Base-by-base conservation (phyloP, 2,329 filamentous ascomycete genomes). In the Paracamarosporium sp. region DNA sequence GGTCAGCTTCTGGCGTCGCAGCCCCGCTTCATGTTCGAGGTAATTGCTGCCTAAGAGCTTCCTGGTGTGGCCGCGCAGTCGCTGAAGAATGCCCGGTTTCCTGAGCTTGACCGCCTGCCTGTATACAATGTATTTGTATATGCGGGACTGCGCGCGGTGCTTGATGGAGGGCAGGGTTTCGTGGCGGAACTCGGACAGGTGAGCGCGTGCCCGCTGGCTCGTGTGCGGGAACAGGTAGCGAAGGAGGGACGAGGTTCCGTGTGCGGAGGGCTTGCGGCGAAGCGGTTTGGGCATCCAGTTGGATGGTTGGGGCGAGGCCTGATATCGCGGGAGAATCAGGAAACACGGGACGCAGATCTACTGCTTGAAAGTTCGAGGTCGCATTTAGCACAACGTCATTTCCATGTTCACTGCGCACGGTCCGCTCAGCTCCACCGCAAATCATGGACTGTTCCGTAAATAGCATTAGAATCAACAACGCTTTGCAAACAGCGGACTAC, bases 81-180 rank as follows among this genome's bases (percentile, higher is more conserved):
- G 68, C 62, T 74, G 73, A 28, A 72, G 52, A 45, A 76, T 61
- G 28, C 57, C 63, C 45, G 66, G 63, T 43, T 71, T 66, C 47
- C 65, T 62, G 50, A 74, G 68, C 59, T 71, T 76, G 35, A 63
- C 63, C 5, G 70, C 64, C 60, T 92, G 88, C 50, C 86, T 85
- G 65, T 83, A 82, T 61, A 93, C 80, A 55, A 96, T 82, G 62
- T 89, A 91, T 44, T 84, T 84, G 73, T 95, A 96, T 63, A 97
- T 87, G 55, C 88, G 86, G 35, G 88, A 88, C 77, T 96, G 92
- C 8, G 91, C 79, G 52, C 84, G 82, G 72, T 89, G 86, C 69
- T 89, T 90, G 67, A 91, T 84, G 50, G 83, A 80, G 12, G 92
- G 91, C 24, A 96, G 77, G 5, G 86, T 91, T 67, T 93, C 87